Evolutionary conservation across 768 basidiomycete genomes (phyloP).

Genomic region (Suillus spraguei): DNA sequence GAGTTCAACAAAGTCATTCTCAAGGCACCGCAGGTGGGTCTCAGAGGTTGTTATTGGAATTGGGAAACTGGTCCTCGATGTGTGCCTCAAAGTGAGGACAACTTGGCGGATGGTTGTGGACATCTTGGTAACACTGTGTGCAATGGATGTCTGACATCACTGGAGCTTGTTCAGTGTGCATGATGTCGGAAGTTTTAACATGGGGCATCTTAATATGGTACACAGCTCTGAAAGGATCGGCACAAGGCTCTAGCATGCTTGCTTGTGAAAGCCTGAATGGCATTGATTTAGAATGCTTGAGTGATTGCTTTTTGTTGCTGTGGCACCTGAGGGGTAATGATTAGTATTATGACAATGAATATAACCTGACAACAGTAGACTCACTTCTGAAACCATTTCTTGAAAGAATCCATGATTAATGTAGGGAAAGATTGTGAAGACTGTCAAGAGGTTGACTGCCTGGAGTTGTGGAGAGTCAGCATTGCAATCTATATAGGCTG

Average conservation of each 20-base stretch:
- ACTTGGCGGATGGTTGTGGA: background rate
- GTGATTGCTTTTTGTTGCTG: background rate
- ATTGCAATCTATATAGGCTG: background rate
- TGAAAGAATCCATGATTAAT: background rate
- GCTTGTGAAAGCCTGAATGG: background rate
- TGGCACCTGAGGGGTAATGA: constrained; percentile 7
- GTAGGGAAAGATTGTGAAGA: background rate
- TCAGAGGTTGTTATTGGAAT: constrained; percentile 13
- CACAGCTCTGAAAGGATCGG: background rate
- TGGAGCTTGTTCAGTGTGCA: constrained; percentile 5
- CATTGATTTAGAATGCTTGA: background rate
- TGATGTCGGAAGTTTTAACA: background rate
- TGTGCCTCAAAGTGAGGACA: background rate
- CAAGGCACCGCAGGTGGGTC: constrained; percentile 4
- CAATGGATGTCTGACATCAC: constrained; percentile 6
- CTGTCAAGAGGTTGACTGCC: background rate
- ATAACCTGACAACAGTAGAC: background rate
- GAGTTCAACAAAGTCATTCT: constrained; percentile 6
- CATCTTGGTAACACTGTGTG: background rate
- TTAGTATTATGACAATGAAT: background rate
- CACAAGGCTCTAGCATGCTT: background rate
- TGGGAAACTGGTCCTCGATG: constrained; percentile 13
- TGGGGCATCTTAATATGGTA: background rate
- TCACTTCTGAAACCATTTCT: constrained; percentile 12
- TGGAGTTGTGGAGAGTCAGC: background rate